Conservation (phyloP, 2,329 filamentous ascomycete genomes). For the Cladobotryum mycophilum region DNA sequence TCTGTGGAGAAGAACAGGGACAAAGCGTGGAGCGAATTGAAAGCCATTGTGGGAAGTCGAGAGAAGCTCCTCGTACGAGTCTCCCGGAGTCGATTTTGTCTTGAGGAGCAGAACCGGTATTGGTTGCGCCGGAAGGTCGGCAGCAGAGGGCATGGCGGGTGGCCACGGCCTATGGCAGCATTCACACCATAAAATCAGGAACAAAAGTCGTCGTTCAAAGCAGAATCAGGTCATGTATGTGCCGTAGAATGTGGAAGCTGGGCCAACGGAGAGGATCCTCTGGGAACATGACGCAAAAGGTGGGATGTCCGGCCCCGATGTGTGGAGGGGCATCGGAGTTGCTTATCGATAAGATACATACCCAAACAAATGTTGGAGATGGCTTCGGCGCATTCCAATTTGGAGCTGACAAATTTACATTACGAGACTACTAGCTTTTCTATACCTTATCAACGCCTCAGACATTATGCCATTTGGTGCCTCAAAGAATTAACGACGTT, state of each 20-base stretch:
- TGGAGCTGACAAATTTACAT: slow-evolving; percentile 10
- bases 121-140: slow-evolving; percentile 8
- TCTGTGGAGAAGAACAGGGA: slow-evolving; percentile 69
- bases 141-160: not conserved
- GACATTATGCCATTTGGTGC: too few species aligned
- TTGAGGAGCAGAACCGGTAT: slow-evolving; percentile 65
- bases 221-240: not conserved
- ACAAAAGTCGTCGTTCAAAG: not conserved
- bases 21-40: slow-evolving; percentile 59
- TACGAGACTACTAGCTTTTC: not conserved
- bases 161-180: not conserved
- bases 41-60: slow-evolving; percentile 29
- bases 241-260: not conserved
- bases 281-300: not conserved
- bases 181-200: not conserved
- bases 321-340: not conserved
- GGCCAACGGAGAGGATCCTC: not conserved
- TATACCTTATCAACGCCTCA: not conserved
- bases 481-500: too few species aligned
- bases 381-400: slow-evolving; percentile 5
- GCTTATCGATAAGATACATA: slow-evolving; percentile 14
- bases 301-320: not conserved
- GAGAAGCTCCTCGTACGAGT: slow-evolving; percentile 68
- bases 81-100: slow-evolving; percentile 64
- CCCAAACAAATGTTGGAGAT: slow-evolving; percentile 4